These are phyloP conservation scores for Dendrothele bispora DNA, from an alignment of 768 basidiomycete species.

Conservation along the genomic window DNA sequence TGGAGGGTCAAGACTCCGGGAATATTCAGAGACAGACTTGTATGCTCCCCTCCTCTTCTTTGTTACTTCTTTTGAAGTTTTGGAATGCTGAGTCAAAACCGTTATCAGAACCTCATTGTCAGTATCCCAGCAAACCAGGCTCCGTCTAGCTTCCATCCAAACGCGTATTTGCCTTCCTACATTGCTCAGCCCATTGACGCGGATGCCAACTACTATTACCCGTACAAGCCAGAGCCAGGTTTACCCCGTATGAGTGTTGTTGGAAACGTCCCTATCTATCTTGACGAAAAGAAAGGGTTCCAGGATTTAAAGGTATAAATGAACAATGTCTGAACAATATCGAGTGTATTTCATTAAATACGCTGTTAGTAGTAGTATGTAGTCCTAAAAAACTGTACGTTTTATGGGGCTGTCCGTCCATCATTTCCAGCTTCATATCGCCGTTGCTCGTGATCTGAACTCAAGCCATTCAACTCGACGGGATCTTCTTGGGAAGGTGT, in stretches of 20 bases:
- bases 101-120: slow-evolving; percentile 36
- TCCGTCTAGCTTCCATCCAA: slow-evolving; percentile 39
- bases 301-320: slow-evolving; percentile 7
- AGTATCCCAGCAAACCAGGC: slow-evolving; percentile 32
- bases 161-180: slow-evolving; percentile 43
- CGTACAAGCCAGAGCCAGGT: slow-evolving; percentile 23
- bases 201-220: slow-evolving; percentile 26
- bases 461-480: no score
- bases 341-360: no score
- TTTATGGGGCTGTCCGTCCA: no score
- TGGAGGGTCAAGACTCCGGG: slow-evolving; percentile 45
- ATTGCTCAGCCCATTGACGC: slow-evolving; percentile 38
- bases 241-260: slow-evolving; percentile 30
- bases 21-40: slow-evolving; percentile 35
- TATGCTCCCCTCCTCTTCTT: slow-evolving; percentile 17
- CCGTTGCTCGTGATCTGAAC: no score
- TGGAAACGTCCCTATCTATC: slow-evolving; percentile 43
- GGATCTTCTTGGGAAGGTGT: no score
- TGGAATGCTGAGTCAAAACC: background rate
- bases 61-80: background rate
- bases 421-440: no score
- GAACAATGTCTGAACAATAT: no score
- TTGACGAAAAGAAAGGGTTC: slow-evolving; percentile 29
- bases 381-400: no score
- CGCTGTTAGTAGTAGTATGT: no score